phyloP scores from a whole-genome alignment of 1,139 yeast species.

The Taiozyma sp. region DNA sequence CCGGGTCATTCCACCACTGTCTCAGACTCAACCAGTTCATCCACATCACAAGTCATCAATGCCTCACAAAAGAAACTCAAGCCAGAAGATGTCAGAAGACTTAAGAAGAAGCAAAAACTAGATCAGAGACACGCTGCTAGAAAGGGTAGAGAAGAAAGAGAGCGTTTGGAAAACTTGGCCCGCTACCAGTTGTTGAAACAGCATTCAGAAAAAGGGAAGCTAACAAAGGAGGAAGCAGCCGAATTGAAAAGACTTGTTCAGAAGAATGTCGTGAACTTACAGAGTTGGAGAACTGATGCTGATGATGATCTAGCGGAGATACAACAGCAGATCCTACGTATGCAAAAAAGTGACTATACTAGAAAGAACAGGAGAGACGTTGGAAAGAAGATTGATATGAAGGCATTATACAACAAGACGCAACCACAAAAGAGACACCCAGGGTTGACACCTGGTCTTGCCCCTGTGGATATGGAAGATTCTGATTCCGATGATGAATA shows the following conservation, averaged over 20 bases:
- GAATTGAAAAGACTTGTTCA: conserved; percentile 46
- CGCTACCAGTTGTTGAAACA: conserved; percentile 45
- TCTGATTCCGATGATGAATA: conserved; percentile 33
- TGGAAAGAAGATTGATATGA: conserved; percentile 19
- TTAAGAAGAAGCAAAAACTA: conserved; percentile 36
- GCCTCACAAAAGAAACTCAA: conserved; percentile 27
- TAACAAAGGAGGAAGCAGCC: conserved; percentile 41
- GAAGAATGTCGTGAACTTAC: conserved; percentile 43
- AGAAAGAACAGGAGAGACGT: conserved; percentile 24
- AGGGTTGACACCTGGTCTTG: conserved; percentile 88
- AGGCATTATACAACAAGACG: conserved; percentile 18
- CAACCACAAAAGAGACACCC: conserved; percentile 37
- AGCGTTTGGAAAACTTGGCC: conserved; percentile 43
- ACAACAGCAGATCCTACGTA: conserved; percentile 36
- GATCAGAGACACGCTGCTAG: conserved; percentile 35
- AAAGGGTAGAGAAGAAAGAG: conserved; percentile 33
- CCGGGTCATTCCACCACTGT: conserved; percentile 29
- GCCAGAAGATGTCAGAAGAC: conserved; percentile 30
- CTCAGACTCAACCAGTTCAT: conserved; percentile 12
- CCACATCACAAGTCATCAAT: conserved; percentile 35
- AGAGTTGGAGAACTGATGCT: conserved; percentile 42
- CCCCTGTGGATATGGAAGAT: conserved; percentile 71
- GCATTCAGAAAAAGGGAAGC: conserved; percentile 34
- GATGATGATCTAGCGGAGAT: conserved; percentile 43
- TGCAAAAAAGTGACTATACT: conserved; percentile 26